Conservation (phyloP, 345 rosid species). For the Eucalyptus grandis region DNA sequence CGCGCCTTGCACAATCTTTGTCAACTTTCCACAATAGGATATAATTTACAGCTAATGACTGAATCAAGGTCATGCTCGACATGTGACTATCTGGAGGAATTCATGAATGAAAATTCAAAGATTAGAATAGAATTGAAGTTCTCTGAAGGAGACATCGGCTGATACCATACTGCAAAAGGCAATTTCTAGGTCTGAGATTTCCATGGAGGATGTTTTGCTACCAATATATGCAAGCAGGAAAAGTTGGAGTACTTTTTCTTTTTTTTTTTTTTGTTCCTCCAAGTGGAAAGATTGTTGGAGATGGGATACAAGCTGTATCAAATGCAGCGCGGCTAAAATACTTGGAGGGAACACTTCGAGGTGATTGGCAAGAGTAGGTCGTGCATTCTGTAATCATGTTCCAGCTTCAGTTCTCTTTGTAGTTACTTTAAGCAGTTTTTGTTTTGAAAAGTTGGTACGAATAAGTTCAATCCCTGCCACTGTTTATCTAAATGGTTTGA, state of each 20-base stretch:
- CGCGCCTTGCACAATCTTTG: background rate
- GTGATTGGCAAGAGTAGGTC: conserved; percentile 23
- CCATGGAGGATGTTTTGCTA: background rate
- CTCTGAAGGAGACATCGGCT: conserved; percentile 27
- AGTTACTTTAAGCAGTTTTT: background rate
- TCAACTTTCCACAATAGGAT: background rate
- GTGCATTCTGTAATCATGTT: background rate
- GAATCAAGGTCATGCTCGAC: background rate
- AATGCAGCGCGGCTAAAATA: conserved; percentile 74
- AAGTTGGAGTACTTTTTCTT: conserved; percentile 3
- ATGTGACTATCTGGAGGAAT: background rate
- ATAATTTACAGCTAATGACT: background rate
- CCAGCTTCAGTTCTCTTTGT: background rate
- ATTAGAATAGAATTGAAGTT: background rate
- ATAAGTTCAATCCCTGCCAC: background rate
- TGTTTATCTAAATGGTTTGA: background rate
- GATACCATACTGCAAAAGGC: conserved; percentile 31
- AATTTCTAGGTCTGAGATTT: conserved; percentile 10
- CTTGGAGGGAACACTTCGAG: conserved; percentile 71
- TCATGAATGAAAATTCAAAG: background rate
- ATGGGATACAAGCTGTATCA: conserved; percentile 43
- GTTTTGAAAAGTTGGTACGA: background rate
- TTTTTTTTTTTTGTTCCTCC: no score
- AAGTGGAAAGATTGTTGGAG: conserved; percentile 19
- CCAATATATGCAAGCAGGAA: conserved; percentile 3